Percentiles rank a stretch among this genome's conserved stretches.
These are phyloP conservation scores for Zasmidium citrigriseum DNA, from an alignment of 2,329 filamentous ascomycete genomes.

Conservation along the genomic window DNA sequence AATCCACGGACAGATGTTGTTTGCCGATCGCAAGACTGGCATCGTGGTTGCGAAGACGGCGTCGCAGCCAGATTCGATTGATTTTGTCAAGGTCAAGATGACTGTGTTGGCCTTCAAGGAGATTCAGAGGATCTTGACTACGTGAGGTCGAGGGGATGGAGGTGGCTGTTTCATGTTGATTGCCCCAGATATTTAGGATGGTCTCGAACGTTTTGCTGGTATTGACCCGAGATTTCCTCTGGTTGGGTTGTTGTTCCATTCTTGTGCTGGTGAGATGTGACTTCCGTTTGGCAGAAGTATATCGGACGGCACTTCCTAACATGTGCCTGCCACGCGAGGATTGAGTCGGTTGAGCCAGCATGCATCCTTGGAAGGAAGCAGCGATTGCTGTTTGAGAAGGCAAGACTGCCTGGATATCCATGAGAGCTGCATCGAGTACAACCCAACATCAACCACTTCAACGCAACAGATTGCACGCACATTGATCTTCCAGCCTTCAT, in stretches of 20 bases:
- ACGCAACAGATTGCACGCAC: background rate
- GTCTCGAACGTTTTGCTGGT: too few relatives aligned
- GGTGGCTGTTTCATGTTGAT: too few relatives aligned
- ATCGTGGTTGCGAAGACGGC: conserved; percentile 27
- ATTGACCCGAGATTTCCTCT: too few relatives aligned
- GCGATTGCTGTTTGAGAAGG: too few relatives aligned
- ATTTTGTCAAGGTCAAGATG: conserved; percentile 11
- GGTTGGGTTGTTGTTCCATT: too few relatives aligned
- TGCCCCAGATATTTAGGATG: too few relatives aligned
- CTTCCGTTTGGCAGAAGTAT: background rate
- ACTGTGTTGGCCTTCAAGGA: conserved; percentile 16
- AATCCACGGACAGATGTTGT: conserved; percentile 24
- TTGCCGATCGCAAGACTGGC: conserved; percentile 24
- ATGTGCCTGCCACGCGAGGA: background rate
- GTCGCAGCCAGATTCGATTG: conserved; percentile 12
- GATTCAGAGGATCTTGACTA: conserved; percentile 12
- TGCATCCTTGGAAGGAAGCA: too few relatives aligned
- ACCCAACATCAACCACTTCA: too few relatives aligned
- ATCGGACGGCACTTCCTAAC: background rate
- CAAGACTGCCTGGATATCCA: too few relatives aligned
- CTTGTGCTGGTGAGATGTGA: too few relatives aligned
- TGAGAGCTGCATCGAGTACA: too few relatives aligned
- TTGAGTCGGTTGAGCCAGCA: background rate
- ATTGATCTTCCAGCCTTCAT: background rate
- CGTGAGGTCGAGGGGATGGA: background rate